Conservation (phyloP, 2,329 filamentous ascomycete genomes). For the Dactylonectria estremocensis region DNA sequence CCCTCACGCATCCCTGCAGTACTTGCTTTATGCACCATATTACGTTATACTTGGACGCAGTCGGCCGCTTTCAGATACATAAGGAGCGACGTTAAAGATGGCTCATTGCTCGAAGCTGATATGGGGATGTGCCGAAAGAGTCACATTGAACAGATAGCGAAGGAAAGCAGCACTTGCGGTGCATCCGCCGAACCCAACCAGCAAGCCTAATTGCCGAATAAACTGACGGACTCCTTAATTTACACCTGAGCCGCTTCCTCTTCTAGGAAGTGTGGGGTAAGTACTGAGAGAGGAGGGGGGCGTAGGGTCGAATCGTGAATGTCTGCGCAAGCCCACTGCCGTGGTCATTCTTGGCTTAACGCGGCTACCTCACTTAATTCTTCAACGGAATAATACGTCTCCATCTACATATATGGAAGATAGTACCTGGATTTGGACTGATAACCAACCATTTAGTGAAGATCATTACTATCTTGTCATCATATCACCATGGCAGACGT, state of each 20-base stretch:
- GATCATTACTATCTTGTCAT: not conserved
- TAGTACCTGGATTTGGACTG: not conserved
- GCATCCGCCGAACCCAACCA: too few species aligned
- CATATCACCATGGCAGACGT: not conserved
- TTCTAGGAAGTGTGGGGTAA: slow-evolving; percentile 1
- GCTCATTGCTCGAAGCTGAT: too few species aligned
- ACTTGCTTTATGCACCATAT: too few species aligned
- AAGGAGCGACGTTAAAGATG: too few species aligned
- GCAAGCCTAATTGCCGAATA: too few species aligned
- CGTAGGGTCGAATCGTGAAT: not conserved
- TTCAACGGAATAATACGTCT: not conserved
- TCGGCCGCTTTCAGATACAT: too few species aligned
- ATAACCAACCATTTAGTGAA: not conserved
- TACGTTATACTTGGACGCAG: too few species aligned
- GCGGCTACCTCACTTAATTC: not conserved
- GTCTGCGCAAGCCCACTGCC: not conserved
- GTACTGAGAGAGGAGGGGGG: not conserved
- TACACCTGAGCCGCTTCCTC: not conserved
- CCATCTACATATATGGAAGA: not conserved
- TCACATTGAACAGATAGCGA: too few species aligned
- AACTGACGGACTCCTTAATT: not conserved
- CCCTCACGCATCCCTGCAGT: too few species aligned
- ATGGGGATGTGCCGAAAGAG: too few species aligned
- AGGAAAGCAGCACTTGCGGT: too few species aligned
- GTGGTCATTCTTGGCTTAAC: not conserved